phyloP scores from a whole-genome alignment of 2,329 filamentous ascomycete species.

The Dothideomycetes sp. region DNA sequence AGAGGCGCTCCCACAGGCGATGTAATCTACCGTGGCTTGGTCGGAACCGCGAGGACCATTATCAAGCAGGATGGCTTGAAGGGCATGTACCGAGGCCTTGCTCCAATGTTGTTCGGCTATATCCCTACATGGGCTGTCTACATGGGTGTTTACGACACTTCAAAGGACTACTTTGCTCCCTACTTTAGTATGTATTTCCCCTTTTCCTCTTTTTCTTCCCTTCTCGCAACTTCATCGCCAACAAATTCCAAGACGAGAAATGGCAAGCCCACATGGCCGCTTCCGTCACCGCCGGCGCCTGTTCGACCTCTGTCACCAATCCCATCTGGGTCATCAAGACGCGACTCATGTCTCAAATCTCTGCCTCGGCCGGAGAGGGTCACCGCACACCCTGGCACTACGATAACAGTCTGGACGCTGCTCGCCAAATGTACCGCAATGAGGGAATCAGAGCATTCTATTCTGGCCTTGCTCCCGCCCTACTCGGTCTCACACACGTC shows the following conservation, averaged over 20 bases:
- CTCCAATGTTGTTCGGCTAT: conserved; percentile 91
- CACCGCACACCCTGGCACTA: conserved; percentile 80
- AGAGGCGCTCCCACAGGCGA: conserved; percentile 32
- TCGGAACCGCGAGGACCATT: conserved; percentile 78
- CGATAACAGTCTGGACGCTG: conserved; percentile 76
- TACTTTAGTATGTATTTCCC: conserved; percentile 39
- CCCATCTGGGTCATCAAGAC: conserved; percentile 99
- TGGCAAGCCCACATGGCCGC: conserved; percentile 77
- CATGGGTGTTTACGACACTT: conserved; percentile 90
- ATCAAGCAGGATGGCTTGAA: conserved; percentile 79
- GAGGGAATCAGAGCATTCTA: conserved; percentile 91
- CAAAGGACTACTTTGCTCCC: conserved; percentile 62
- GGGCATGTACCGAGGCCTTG: conserved; percentile 86
- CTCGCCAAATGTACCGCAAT: conserved; percentile 85
- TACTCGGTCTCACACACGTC: conserved; percentile 86
- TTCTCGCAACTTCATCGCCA: conserved; percentile 5
- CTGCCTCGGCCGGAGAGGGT: conserved; percentile 40
- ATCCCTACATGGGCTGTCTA: conserved; percentile 97
- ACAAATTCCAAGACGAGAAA: conserved; percentile 49
- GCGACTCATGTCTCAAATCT: conserved; percentile 87
- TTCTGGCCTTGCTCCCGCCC: conserved; percentile 81
- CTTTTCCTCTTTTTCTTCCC: neutral
- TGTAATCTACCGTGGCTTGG: conserved; percentile 67
- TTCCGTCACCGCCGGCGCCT: conserved; percentile 80
- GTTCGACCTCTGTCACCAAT: conserved; percentile 88